These are phyloP conservation scores for Scutellaria minor DNA, from an alignment of 257 asterid genomes.

Conservation along the genomic window DNA sequence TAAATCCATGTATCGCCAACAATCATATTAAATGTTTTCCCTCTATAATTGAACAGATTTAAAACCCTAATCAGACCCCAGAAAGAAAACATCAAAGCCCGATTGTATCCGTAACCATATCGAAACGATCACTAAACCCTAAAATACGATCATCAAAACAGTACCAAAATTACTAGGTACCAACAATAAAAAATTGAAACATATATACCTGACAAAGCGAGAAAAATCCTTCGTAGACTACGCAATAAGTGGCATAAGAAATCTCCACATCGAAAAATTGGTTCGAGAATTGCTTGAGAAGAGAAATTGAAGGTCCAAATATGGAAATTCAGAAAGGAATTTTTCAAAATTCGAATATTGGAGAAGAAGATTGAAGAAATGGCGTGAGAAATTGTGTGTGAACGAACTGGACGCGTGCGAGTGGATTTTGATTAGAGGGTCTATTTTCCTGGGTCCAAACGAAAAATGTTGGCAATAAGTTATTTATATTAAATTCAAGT, in stretches of 20 bases:
- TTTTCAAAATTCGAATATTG: slow-evolving; percentile 23
- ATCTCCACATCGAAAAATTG: neutral
- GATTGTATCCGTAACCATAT: neutral
- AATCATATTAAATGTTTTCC: neutral
- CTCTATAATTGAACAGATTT: slow-evolving; percentile 1
- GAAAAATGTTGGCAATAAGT: too few species aligned
- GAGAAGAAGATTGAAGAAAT: neutral
- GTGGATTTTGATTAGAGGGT: neutral
- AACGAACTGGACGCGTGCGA: neutral
- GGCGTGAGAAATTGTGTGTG: slow-evolving; percentile 7
- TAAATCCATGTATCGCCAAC: neutral
- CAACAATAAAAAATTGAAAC: neutral
- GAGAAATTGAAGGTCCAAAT: neutral
- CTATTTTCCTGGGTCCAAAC: too few species aligned
- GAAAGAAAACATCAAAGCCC: slow-evolving; percentile 22
- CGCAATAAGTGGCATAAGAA: neutral
- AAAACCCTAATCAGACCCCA: slow-evolving; percentile 32
- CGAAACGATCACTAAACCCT: slow-evolving; percentile 13
- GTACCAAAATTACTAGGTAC: neutral
- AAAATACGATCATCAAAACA: slow-evolving; percentile 1
- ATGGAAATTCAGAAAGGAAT: slow-evolving; percentile 12
- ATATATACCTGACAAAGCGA: slow-evolving; percentile 26
- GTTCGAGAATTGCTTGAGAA: neutral
- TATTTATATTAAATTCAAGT: too few species aligned
- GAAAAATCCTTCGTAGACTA: slow-evolving; percentile 18